These are phyloP conservation scores for Pseudonectria buxi DNA, from an alignment of 2,329 filamentous ascomycete species.

Conservation along the genomic window DNA sequence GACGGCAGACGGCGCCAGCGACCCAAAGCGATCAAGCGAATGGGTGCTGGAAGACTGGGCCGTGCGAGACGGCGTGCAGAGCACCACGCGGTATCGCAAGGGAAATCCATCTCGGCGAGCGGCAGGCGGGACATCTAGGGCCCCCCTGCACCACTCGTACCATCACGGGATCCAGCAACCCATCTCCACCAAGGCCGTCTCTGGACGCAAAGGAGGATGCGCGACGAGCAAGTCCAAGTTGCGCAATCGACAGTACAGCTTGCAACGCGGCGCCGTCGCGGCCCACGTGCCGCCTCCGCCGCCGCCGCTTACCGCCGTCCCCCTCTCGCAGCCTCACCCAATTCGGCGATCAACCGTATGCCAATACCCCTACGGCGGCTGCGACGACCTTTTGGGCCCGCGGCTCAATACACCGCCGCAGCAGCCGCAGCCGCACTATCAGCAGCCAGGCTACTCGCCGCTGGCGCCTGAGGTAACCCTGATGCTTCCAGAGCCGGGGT, in stretches of 20 bases:
- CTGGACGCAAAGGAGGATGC: slow-evolving; percentile 28
- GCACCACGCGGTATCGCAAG: slow-evolving; percentile 74
- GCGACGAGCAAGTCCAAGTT: slow-evolving; percentile 22
- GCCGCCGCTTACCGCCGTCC: slow-evolving; percentile 1
- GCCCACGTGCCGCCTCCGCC: slow-evolving; percentile 11
- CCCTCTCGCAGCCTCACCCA: slow-evolving; percentile 6
- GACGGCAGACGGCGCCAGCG: slow-evolving; percentile 13
- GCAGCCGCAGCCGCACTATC: slow-evolving; percentile 9
- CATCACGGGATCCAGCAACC: slow-evolving; percentile 14
- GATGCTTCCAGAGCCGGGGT: slow-evolving; percentile 15
- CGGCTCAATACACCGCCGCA: slow-evolving; percentile 14
- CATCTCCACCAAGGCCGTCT: slow-evolving; percentile 24
- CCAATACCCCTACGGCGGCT: slow-evolving; percentile 8
- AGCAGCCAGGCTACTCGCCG: slow-evolving; percentile 14
- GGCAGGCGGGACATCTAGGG: slow-evolving; percentile 6
- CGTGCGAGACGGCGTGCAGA: slow-evolving; percentile 65
- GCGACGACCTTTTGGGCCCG: slow-evolving; percentile 14
- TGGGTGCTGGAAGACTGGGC: slow-evolving; percentile 74
- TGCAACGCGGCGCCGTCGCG: slow-evolving; percentile 13
- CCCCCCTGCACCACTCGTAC: slow-evolving; percentile 9
- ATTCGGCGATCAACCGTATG: slow-evolving; percentile 16
- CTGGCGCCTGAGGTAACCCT: slow-evolving; percentile 14
- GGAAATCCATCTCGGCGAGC: slow-evolving; percentile 26
- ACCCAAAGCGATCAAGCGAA: slow-evolving; percentile 59
- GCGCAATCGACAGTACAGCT: slow-evolving; percentile 15